A percentile compares a stretch with the other conserved stretches of the same genome.
These are phyloP conservation scores for Bauhinia variegata DNA, from an alignment of 306 rosid species.

Conservation along the genomic window DNA sequence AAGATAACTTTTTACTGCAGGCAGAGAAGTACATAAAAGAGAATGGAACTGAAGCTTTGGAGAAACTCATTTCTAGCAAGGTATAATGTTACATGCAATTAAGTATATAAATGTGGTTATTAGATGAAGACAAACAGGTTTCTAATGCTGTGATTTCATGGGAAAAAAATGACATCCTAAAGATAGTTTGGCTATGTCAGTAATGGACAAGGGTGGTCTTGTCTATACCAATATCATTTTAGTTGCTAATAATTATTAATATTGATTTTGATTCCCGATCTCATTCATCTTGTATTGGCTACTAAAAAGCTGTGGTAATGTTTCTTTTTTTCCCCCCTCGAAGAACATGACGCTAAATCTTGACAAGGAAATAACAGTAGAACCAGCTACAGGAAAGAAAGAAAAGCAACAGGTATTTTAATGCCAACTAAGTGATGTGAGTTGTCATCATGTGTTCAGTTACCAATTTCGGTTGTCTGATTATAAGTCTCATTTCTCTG, in stretches of 20 bases:
- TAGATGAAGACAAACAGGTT: not conserved
- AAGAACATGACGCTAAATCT: no score
- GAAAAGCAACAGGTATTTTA: no score
- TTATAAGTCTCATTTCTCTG: no score
- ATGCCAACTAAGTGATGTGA: not conserved
- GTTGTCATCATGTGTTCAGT: not conserved
- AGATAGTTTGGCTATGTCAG: not conserved
- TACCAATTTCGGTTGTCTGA: not conserved
- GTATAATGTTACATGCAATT: conserved; percentile 27
- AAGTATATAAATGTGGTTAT: not conserved
- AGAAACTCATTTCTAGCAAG: conserved; percentile 54
- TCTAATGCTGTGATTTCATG: not conserved
- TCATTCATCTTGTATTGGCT: no score
- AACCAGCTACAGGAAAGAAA: no score
- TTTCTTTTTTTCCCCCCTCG: no score
- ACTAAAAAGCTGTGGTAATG: no score
- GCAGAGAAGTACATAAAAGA: conserved; percentile 49
- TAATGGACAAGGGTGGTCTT: not conserved
- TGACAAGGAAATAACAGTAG: no score
- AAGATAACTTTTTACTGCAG: conserved; percentile 41
- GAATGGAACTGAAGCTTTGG: conserved; percentile 56
- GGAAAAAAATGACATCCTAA: no score
- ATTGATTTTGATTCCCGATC: no score
- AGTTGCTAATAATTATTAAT: no score
- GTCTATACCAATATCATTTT: no score